These are phyloP conservation scores for Sisymbrium irio DNA, from an alignment of 345 rosid genomes.

Conservation along the genomic window DNA sequence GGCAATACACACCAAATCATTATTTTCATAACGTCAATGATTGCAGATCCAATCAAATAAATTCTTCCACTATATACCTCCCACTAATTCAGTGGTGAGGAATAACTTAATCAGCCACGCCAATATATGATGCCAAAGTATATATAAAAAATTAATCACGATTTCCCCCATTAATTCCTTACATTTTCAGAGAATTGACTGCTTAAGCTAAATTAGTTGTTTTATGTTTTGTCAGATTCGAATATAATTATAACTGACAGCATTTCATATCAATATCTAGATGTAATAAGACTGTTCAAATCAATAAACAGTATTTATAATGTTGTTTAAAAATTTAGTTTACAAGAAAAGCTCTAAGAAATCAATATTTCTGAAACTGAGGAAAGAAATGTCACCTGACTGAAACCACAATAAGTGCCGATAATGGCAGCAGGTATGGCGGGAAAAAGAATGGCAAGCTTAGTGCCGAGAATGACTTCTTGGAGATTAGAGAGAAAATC, in stretches of 20 bases:
- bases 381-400: slow-evolving; percentile 38
- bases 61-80: not conserved
- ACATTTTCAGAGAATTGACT: not conserved
- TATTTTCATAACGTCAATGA: not conserved
- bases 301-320: not conserved
- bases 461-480: slow-evolving; percentile 87
- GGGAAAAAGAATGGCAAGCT: slow-evolving; percentile 74
- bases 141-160: not conserved
- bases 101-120: not conserved
- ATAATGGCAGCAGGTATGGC: slow-evolving; percentile 74
- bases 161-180: not conserved
- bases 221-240: not conserved
- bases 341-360: not conserved
- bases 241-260: not conserved
- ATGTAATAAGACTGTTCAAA: not conserved
- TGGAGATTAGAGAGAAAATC: slow-evolving; percentile 61
- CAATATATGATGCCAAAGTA: not conserved
- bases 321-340: not conserved
- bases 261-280: not conserved
- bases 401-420: slow-evolving; percentile 52
- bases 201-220: not conserved
- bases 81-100: not conserved
- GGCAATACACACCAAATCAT: not conserved
- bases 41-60: slow-evolving; percentile 1
- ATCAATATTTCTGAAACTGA: not conserved